Conservation (phyloP, 208 protist species). For the Leishmania turanica region DNA sequence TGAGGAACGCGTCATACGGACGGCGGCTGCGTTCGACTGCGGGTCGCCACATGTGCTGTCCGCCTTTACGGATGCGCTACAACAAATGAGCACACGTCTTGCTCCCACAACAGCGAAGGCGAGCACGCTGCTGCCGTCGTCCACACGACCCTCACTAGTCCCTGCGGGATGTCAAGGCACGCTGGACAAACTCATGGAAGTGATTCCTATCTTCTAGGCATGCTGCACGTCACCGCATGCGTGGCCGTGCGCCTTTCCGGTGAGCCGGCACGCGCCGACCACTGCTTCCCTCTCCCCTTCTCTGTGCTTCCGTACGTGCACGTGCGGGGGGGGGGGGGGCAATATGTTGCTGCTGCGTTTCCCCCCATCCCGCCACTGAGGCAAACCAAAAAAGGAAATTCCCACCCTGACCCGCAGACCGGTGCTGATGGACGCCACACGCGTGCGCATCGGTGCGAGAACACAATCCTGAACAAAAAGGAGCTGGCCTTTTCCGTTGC, state of each 20-base stretch:
- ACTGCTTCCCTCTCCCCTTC: too few relatives aligned
- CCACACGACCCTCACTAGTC: constrained; percentile 19
- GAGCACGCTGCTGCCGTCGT: constrained; percentile 19
- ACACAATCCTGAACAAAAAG: not conserved
- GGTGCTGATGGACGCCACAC: not conserved
- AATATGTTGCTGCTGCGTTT: not conserved
- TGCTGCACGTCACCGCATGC: not conserved
- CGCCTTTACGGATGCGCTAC: constrained; percentile 20
- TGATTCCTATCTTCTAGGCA: constrained; percentile 25
- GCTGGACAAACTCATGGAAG: constrained; percentile 25
- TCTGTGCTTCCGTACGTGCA: too few relatives aligned
- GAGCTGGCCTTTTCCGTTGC: not conserved
- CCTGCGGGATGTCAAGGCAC: constrained; percentile 28
- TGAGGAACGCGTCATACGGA: constrained; percentile 25
- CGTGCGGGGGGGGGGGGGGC: not conserved
- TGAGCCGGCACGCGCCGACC: not conserved
- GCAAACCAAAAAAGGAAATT: not conserved
- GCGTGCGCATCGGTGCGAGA: not conserved
- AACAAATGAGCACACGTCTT: constrained; percentile 18
- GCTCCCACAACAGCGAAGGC: constrained; percentile 21
- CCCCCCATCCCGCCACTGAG: not conserved
- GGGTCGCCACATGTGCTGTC: constrained; percentile 9
- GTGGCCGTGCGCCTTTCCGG: not conserved
- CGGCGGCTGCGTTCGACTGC: constrained; percentile 25
- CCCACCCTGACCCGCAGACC: not conserved